Conservation (phyloP, 2,329 filamentous ascomycete genomes). For the Sporothrix pseudoabietina region DNA sequence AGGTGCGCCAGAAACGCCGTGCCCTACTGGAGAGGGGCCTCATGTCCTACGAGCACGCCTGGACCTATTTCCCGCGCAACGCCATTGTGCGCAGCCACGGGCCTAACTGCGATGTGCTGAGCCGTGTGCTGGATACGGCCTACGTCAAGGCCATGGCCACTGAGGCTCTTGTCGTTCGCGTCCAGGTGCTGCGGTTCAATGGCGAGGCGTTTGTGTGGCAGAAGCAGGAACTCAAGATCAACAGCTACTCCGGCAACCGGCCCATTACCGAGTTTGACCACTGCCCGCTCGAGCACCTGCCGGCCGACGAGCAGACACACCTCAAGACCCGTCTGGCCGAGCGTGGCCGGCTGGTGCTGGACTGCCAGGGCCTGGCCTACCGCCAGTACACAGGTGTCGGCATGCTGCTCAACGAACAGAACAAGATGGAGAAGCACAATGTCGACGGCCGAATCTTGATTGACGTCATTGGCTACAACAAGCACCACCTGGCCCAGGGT, state of each 20-base stretch:
- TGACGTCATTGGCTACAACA: slow-evolving; percentile 49
- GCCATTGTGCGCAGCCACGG: slow-evolving; percentile 46
- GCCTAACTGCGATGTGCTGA: slow-evolving; percentile 47
- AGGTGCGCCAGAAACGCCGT: slow-evolving; percentile 43
- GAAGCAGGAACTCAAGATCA: slow-evolving; percentile 40
- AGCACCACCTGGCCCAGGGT: slow-evolving; percentile 45
- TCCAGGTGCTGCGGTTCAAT: slow-evolving; percentile 46
- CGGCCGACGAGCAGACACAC: slow-evolving; percentile 38
- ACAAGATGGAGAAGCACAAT: slow-evolving; percentile 41
- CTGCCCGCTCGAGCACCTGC: slow-evolving; percentile 45
- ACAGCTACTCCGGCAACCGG: slow-evolving; percentile 45
- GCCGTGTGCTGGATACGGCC: slow-evolving; percentile 43
- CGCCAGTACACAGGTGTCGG: slow-evolving; percentile 49
- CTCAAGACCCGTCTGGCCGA: slow-evolving; percentile 40
- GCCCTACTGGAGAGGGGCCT: slow-evolving; percentile 45
- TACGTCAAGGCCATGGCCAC: slow-evolving; percentile 37
- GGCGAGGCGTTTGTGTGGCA: slow-evolving; percentile 49
- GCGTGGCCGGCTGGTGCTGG: slow-evolving; percentile 47
- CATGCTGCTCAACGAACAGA: slow-evolving; percentile 36
- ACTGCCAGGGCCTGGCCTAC: slow-evolving; percentile 48
- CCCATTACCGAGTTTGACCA: slow-evolving; percentile 46
- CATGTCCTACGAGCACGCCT: slow-evolving; percentile 47
- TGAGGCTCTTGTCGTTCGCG: slow-evolving; percentile 38
- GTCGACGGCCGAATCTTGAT: slow-evolving; percentile 48
- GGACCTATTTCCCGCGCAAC: slow-evolving; percentile 49